Conservation (phyloP, 2,329 filamentous ascomycete species). For the Ophiosphaerella herpotricha region DNA sequence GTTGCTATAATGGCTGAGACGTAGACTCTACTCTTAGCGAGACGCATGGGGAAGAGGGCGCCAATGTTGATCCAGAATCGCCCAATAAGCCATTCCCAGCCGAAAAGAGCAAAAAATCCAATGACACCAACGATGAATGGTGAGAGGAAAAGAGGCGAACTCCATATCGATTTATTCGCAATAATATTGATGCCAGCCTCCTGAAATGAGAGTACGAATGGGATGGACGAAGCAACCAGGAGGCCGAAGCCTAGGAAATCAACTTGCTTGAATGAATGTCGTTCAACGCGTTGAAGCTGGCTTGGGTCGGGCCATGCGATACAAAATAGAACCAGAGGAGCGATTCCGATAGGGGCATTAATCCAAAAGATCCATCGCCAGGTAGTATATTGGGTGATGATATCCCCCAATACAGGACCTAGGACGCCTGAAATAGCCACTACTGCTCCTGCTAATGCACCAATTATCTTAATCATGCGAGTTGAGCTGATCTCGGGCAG, state of each 20-base stretch:
- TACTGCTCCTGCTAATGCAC: conserved; percentile 7
- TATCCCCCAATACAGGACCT: conserved; percentile 15
- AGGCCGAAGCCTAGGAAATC: conserved; percentile 58
- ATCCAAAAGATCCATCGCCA: conserved; percentile 23
- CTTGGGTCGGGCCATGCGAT: conserved; percentile 6
- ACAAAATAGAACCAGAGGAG: conserved; percentile 32
- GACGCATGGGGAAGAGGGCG: conserved; percentile 6
- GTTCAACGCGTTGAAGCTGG: conserved; percentile 1
- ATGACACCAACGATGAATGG: conserved; percentile 5
- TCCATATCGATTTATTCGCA: conserved; percentile 6
- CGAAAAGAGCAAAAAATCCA: conserved; percentile 6
- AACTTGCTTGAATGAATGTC: conserved; percentile 7
- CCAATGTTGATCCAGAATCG: conserved; percentile 6
- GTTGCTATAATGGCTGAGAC: conserved; percentile 6
- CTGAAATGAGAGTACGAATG: conserved; percentile 64
- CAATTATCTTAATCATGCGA: conserved; percentile 6
- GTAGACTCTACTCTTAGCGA: conserved; percentile 9
- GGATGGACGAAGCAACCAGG: conserved; percentile 55
- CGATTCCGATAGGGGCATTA: conserved; percentile 4
- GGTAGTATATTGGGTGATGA: conserved; percentile 3
- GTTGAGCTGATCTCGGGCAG: conserved; percentile 35
- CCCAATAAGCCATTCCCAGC: conserved; percentile 9
- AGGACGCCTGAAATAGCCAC: conserved; percentile 9
- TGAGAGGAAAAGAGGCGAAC: conserved; percentile 4
- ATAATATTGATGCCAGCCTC: conserved; percentile 47